Evolutionary conservation across 116 monocot genomes (phyloP).

Genomic region (Iris pallida): DNA sequence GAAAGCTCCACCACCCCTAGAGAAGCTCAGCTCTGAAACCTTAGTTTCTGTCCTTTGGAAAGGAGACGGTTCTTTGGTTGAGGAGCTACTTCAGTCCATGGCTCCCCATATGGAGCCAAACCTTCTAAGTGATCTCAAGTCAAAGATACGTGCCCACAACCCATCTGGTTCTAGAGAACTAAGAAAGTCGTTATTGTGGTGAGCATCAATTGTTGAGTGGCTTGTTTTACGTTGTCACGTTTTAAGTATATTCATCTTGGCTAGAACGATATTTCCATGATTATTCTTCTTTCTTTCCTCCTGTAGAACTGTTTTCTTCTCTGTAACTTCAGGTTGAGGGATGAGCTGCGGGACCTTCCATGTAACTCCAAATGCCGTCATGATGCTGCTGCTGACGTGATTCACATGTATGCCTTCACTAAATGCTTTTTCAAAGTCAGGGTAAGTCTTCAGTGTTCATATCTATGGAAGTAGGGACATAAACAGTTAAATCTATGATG

Average conservation of each 20-base stretch:
- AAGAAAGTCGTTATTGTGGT: constrained; percentile 77
- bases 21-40: constrained; percentile 54
- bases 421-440: constrained; percentile 74
- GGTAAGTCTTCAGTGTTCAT: too few relatives aligned
- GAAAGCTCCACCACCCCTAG: constrained; percentile 80
- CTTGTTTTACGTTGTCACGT: too few relatives aligned
- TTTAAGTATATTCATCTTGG: too few relatives aligned
- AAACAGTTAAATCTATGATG: too few relatives aligned
- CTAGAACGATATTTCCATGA: too few relatives aligned
- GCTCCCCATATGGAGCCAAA: constrained; percentile 57
- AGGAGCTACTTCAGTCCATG: constrained; percentile 78
- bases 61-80: constrained; percentile 90
- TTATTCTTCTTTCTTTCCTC: too few relatives aligned
- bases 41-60: constrained; percentile 72
- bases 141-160: constrained; percentile 65
- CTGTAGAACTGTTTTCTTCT: too few relatives aligned
- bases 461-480: too few relatives aligned
- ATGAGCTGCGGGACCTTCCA: constrained; percentile 75
- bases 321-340: constrained; percentile 87
- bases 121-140: constrained; percentile 52
- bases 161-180: constrained; percentile 67
- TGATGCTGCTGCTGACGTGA: constrained; percentile 96
- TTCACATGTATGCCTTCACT: constrained; percentile 94
- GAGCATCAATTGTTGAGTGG: constrained; percentile 7
- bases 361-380: constrained; percentile 79